Conservation (phyloP, 768 basidiomycete species). For the Leccinum variicolor region DNA sequence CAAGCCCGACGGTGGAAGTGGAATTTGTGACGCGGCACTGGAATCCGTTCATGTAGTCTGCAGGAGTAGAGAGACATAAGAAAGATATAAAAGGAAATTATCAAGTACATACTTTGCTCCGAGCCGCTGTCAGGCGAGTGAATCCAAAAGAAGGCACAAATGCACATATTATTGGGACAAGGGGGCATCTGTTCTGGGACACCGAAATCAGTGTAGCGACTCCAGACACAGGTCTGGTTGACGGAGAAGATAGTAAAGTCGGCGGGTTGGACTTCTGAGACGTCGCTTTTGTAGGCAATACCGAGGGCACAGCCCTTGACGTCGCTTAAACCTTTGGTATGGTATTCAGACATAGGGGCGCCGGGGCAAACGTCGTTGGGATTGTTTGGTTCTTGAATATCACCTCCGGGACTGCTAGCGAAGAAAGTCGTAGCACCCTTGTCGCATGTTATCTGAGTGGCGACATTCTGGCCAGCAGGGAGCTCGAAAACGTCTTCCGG, state of each 20-base stretch:
- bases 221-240: conserved; percentile 76
- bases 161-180: conserved; percentile 60
- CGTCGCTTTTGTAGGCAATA: conserved; percentile 73
- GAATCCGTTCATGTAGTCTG: conserved; percentile 77
- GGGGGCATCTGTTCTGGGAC: conserved; percentile 68
- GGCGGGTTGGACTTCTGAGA: conserved; percentile 51
- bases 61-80: background rate
- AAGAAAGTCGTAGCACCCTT: conserved; percentile 61
- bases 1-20: conserved; percentile 49
- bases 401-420: conserved; percentile 48
- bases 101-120: conserved; percentile 52
- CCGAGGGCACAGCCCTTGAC: conserved; percentile 64
- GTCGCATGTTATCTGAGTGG: conserved; percentile 53
- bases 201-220: conserved; percentile 61
- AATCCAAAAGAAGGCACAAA: conserved; percentile 75
- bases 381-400: conserved; percentile 46
- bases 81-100: background rate
- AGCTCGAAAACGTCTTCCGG: conserved; percentile 54
- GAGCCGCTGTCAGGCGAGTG: conserved; percentile 58
- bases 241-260: conserved; percentile 75
- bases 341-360: conserved; percentile 42
- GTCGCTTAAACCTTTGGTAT: conserved; percentile 53
- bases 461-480: conserved; percentile 53
- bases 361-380: conserved; percentile 53
- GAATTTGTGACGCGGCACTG: conserved; percentile 58